These are phyloP conservation scores for Tuber umbilicatum DNA, from an alignment of 495 filamentous ascomycete species.

Conservation along the genomic window DNA sequence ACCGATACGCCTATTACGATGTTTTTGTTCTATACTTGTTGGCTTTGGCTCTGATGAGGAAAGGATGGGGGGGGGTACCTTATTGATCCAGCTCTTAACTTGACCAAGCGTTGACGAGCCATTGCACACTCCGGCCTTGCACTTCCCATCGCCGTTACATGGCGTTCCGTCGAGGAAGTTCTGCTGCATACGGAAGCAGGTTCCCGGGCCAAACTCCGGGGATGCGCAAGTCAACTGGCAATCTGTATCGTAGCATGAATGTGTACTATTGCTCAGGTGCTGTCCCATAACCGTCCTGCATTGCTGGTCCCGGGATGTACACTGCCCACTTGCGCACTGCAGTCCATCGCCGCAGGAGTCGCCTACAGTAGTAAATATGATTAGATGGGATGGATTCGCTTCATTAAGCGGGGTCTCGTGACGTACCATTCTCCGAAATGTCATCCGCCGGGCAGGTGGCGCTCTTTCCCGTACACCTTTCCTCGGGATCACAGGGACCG, in stretches of 20 bases:
- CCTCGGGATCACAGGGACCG: constrained; percentile 73
- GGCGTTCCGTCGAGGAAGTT: constrained; percentile 92
- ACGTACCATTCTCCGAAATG: constrained; percentile 60
- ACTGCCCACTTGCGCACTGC: constrained; percentile 87
- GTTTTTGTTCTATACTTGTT: constrained; percentile 53
- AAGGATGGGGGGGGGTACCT: constrained; percentile 13
- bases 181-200: constrained; percentile 71
- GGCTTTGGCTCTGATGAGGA: background rate
- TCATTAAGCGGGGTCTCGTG: background rate
- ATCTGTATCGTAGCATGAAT: constrained; percentile 65
- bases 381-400: background rate
- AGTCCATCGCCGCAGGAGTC: constrained; percentile 54
- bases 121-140: constrained; percentile 64
- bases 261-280: constrained; percentile 68
- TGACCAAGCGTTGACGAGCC: constrained; percentile 57
- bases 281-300: constrained; percentile 80
- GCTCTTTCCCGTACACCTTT: constrained; percentile 68
- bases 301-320: constrained; percentile 84
- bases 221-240: constrained; percentile 73
- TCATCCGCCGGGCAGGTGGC: constrained; percentile 68
- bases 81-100: constrained; percentile 59
- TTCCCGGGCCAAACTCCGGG: constrained; percentile 56
- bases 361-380: constrained; percentile 39
- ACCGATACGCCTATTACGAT: constrained; percentile 68
- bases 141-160: constrained; percentile 74